These are phyloP conservation scores for Fusarium metavorans DNA, from an alignment of 2,329 filamentous ascomycete genomes.

Conservation along the genomic window DNA sequence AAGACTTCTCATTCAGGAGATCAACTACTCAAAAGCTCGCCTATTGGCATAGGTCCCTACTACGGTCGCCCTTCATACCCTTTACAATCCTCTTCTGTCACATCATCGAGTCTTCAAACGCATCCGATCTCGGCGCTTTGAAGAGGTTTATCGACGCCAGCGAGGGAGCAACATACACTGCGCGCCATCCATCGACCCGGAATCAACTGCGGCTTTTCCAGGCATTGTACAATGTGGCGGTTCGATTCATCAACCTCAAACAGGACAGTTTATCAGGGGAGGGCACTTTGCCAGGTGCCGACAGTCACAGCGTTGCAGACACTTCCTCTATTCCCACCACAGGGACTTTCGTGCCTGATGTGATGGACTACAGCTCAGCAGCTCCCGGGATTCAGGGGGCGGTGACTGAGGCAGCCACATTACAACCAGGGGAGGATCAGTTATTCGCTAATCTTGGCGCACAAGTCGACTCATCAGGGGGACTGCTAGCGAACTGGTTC, in stretches of 20 bases:
- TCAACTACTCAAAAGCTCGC: not conserved
- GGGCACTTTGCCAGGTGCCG: not conserved
- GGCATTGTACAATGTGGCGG: not conserved
- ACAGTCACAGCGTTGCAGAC: not conserved
- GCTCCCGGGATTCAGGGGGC: not conserved
- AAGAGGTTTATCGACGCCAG: not conserved
- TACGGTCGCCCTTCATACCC: slow-evolving; percentile 40
- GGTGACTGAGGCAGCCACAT: not conserved
- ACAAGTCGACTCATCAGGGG: not conserved
- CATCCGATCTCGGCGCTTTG: slow-evolving; percentile 51
- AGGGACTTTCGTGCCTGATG: not conserved
- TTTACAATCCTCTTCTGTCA: slow-evolving; percentile 45
- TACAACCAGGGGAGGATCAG: not conserved
- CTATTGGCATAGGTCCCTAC: slow-evolving; percentile 20
- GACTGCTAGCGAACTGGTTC: not conserved
- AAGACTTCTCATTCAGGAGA: not conserved
- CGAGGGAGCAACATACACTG: not conserved
- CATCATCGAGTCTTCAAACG: slow-evolving; percentile 52
- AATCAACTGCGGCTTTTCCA: not conserved
- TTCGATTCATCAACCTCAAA: not conserved
- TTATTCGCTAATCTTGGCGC: not conserved
- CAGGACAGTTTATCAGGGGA: not conserved
- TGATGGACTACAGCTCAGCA: not conserved
- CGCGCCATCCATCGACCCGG: not conserved
- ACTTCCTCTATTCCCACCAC: not conserved